Evolutionary conservation across 2,329 filamentous ascomycete species (phyloP), one percentile per base, ranked within the genome.

Genomic region (Sporothrix dimorphospora): DNA sequence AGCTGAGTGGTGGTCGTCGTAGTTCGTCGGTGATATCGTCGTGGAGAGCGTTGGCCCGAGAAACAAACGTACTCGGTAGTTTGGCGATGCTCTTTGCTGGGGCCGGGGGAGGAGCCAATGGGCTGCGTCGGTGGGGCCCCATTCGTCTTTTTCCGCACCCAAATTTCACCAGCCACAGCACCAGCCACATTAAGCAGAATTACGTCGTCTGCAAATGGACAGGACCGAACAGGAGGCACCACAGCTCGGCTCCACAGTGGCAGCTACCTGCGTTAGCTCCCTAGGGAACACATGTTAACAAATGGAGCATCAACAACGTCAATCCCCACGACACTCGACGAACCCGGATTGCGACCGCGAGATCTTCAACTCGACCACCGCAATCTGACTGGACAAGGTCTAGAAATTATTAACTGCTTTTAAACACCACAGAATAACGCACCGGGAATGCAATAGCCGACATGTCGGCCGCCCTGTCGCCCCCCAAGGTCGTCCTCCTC

Each of bases 401-500:
- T n/a, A n/a, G n/a, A n/a, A n/a, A n/a, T n/a, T n/a, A n/a, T n/a
- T n/a, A n/a, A n/a, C n/a, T n/a, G n/a, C n/a, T n/a, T n/a, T n/a
- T n/a, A n/a, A n/a, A 27, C 24, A 47, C 61, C 21, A 30, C 8
- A 1, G 6, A 55, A 27, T 3, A 55, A 27, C 21, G 51, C 51
- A n/a, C 45, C 19, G 19, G 61, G 51, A 34, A 71, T 68, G 72
- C 61, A 27, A 47, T 45, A 38, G 61, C 53, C 27, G 61, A 21
- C 53, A 73, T 72, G 68, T 71, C 71, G 59, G 75, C 81, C 70
- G 78, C 81, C 59, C 83, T 93, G 71, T 90, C 90, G 12, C 84
- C 89, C 67, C 85, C 91, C 72, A 92, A 94, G 79, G 88, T 90
- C 75, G 83, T 94, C 72, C 87, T 96, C 72, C 86, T 95, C 67